Evolutionary conservation across 106 monocot species (phyloP), one percentile per base, ranked within the genome.

Genomic region (Dactylorhiza incarnata): DNA sequence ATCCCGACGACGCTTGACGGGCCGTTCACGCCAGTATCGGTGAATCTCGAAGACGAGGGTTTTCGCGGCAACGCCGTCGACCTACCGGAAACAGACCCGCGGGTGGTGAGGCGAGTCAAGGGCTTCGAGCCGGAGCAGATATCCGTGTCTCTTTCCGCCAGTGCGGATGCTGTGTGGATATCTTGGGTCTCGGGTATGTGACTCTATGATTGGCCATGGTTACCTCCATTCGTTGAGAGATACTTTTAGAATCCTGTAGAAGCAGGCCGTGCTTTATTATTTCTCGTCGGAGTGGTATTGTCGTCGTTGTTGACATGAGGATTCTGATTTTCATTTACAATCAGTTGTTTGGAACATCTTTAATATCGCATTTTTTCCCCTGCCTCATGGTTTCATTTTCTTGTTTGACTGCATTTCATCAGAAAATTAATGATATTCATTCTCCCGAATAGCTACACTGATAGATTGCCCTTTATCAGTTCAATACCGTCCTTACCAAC

Each of bases 41-140:
- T 83, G 74, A 74, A 78, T 48, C 74, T 90, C 23, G 81, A 50
- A 17, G 82, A 92, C 48, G 73, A 76, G 53, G 68, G 16, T 56
- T 87, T 85, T 77, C 79, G 88, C 6, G 87, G 90, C 17, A 62
- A 83, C 70, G 86, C 95, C 26, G 86, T 93, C 5, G 95, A 95
- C 71, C 69, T 95, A 26, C 93, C 95, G 23, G 88, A 81, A 49
- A 77, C 82, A 29, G 95, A 95, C 52, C 76, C 81, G 13, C 71
- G 95, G 67, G 83, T 95, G 46, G 68, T 49, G 75, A 82, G 88
- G 76, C 72, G 16, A 71, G 92, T 74, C 5, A 73, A 53, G 17
- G 90, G 85, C 0, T 93, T 86, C 73, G 74, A 86, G 77, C 95
- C 95, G 49, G 95, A 93, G 85, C 95, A 95, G 93, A 84, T 95